A percentile compares a stretch with the other conserved stretches of the same genome.
Evolutionary conservation across 2,329 filamentous ascomycete genomes (phyloP).

Genomic region (Teratosphaeria zuluensis): DNA sequence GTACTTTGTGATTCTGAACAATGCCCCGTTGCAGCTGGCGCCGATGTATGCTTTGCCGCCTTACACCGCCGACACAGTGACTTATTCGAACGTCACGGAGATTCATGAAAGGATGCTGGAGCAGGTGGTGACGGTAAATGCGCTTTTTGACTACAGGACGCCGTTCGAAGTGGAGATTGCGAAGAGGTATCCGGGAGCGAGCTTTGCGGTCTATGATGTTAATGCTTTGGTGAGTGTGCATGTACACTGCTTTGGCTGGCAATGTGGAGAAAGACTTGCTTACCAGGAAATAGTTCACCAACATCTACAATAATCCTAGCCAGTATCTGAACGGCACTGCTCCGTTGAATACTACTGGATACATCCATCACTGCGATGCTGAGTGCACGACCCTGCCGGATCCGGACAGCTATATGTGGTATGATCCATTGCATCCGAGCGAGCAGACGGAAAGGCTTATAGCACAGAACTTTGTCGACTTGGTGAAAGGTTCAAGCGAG

Average conservation of each 20-base stretch:
- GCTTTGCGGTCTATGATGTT: conserved; percentile 58
- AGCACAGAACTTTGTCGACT: conserved; percentile 46
- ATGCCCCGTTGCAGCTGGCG: conserved; percentile 55
- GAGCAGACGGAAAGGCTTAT: conserved; percentile 51
- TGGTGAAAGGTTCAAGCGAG: conserved; percentile 41
- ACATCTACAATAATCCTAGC: conserved; percentile 53
- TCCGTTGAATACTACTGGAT: conserved; percentile 53
- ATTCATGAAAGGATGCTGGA: conserved; percentile 44
- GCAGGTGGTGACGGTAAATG: conserved; percentile 41
- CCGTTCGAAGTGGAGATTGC: conserved; percentile 36
- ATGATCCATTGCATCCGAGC: conserved; percentile 63
- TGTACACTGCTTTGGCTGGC: not conserved
- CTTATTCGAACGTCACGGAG: conserved; percentile 44
- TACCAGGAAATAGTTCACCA: conserved; percentile 40
- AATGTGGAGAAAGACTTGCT: not conserved
- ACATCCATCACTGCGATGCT: conserved; percentile 45
- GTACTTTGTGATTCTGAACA: conserved; percentile 63
- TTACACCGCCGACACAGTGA: conserved; percentile 14
- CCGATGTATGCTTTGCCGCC: conserved; percentile 51
- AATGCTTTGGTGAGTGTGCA: conserved; percentile 42
- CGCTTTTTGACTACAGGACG: conserved; percentile 43
- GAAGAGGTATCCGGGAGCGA: conserved; percentile 43
- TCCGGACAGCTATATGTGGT: conserved; percentile 60
- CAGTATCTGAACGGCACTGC: conserved; percentile 52
- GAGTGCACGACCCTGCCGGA: conserved; percentile 34